Conservation (phyloP, 73 alveolate genomes). For the Urostyla sp. region DNA sequence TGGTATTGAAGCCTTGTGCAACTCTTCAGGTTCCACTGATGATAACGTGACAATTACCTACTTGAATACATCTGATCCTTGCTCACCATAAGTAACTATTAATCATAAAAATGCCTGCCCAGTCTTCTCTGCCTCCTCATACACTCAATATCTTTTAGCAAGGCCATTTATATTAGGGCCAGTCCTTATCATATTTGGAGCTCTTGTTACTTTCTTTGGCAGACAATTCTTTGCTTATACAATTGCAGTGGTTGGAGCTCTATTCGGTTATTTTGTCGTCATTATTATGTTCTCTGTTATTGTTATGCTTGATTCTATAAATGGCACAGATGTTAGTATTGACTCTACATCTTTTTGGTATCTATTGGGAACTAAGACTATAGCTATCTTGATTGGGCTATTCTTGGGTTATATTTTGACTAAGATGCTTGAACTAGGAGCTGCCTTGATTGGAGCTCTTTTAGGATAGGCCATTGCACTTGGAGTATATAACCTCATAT, state of each 20-base stretch:
- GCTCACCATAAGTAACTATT: conserved; percentile 17
- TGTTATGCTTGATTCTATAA: conserved; percentile 2
- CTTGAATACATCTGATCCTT: not conserved
- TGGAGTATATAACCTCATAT: conserved; percentile 8
- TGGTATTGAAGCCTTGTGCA: conserved; percentile 1
- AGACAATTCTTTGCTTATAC: conserved; percentile 43
- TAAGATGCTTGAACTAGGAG: conserved; percentile 37
- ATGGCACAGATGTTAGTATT: not conserved
- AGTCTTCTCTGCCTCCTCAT: conserved; percentile 25
- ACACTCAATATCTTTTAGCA: conserved; percentile 1
- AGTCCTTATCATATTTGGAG: not conserved
- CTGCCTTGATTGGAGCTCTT: conserved; percentile 24
- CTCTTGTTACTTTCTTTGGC: conserved; percentile 9
- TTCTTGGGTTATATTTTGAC: conserved; percentile 24
- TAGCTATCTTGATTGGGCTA: not conserved
- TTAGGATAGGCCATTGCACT: conserved; percentile 17
- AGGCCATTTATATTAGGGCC: conserved; percentile 41
- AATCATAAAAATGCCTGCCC: conserved; percentile 48
- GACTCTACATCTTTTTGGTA: not conserved
- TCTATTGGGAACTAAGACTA: not conserved
- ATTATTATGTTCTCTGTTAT: conserved; percentile 11
- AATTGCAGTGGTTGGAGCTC: conserved; percentile 9
- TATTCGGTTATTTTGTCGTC: conserved; percentile 1
- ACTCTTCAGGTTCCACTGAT: not conserved
- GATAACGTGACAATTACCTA: not conserved